Percentiles rank a stretch among this genome's conserved stretches.
phyloP scores from a whole-genome alignment of 805 yeast genomes.

The Debaryomyces hansenii region DNA sequence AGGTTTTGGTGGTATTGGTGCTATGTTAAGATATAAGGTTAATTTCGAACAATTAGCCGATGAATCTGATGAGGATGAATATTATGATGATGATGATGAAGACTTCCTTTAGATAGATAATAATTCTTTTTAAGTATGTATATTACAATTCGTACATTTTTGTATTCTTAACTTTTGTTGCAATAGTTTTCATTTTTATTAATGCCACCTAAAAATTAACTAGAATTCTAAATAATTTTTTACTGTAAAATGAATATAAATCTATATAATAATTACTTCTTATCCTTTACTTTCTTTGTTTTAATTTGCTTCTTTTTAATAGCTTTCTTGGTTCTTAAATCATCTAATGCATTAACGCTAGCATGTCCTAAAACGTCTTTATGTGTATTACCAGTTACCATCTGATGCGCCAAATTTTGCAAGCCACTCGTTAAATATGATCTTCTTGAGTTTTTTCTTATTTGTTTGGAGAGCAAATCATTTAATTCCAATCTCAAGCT shows the following conservation, averaged over 20 bases:
- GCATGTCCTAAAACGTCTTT: conserved; percentile 68
- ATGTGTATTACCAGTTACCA: conserved; percentile 69
- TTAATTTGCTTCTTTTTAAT: conserved; percentile 7
- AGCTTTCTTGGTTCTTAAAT: conserved; percentile 31
- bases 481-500: conserved; percentile 52
- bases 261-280: neutral
- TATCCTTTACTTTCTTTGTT: neutral
- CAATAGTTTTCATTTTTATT: neutral
- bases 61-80: conserved; percentile 82
- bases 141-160: neutral
- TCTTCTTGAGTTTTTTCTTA: conserved; percentile 63
- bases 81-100: conserved; percentile 70
- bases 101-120: conserved; percentile 29
- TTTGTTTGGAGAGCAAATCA: conserved; percentile 49
- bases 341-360: conserved; percentile 66
- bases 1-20: conserved; percentile 99
- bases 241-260: neutral
- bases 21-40: conserved; percentile 91
- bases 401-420: conserved; percentile 72
- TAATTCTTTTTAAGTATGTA: neutral
- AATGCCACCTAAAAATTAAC: neutral
- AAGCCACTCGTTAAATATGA: conserved; percentile 81
- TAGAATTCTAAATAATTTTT: neutral
- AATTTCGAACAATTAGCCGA: conserved; percentile 94
- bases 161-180: neutral